These are phyloP conservation scores for Boletus vermiculosoides DNA, from an alignment of 768 basidiomycete species.

Conservation along the genomic window DNA sequence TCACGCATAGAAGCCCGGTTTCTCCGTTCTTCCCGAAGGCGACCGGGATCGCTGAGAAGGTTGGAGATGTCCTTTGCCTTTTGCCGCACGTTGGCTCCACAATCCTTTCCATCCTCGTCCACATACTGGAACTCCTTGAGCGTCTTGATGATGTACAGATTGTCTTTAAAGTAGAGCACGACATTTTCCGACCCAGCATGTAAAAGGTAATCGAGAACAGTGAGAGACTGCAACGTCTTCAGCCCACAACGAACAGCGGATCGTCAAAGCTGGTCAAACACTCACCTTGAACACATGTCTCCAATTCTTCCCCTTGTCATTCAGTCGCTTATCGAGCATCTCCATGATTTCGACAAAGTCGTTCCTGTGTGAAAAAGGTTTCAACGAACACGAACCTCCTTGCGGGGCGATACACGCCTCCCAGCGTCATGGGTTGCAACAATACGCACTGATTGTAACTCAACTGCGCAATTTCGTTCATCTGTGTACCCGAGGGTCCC, in stretches of 20 bases:
- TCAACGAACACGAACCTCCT: neutral
- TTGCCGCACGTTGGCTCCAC: constrained; percentile 96
- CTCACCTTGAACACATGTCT: constrained; percentile 96
- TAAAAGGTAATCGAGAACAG: constrained; percentile 91
- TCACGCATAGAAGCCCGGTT: constrained; percentile 90
- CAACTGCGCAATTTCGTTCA: constrained; percentile 98
- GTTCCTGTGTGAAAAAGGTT: constrained; percentile 43
- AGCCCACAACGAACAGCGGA: constrained; percentile 1
- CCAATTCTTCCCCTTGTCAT: constrained; percentile 99
- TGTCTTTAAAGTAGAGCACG: constrained; percentile 97
- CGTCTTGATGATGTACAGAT: constrained; percentile 97
- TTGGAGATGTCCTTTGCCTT: constrained; percentile 99
- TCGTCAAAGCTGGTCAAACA: neutral
- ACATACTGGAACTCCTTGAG: constrained; percentile 97
- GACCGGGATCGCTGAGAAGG: constrained; percentile 79
- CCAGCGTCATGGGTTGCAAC: neutral
- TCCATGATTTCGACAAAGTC: constrained; percentile 99
- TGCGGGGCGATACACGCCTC: neutral
- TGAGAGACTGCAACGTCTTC: constrained; percentile 61
- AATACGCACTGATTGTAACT: constrained; percentile 89
- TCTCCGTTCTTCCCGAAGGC: constrained; percentile 82
- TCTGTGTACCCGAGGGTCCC: constrained; percentile 96
- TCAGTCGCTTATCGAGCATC: constrained; percentile 97
- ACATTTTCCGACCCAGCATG: constrained; percentile 98
- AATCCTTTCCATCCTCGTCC: constrained; percentile 95